Percentiles rank a stretch among this genome's conserved stretches.
Evolutionary conservation across 345 rosid species (phyloP).

Genomic region (Salix dunnii): DNA sequence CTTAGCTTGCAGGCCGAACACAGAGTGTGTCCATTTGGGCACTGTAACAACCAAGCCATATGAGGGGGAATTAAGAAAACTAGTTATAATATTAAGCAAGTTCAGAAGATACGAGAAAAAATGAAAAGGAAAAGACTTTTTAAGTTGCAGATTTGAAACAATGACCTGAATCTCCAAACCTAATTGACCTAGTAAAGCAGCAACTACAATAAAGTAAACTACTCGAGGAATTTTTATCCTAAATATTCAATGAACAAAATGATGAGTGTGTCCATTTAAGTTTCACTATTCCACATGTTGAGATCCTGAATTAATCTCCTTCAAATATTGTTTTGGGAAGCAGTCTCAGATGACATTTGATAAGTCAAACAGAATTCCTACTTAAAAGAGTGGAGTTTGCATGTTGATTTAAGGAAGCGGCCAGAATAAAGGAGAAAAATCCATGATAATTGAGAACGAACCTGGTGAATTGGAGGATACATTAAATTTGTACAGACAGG

Average conservation of each 20-base stretch:
- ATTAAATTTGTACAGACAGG: conserved; percentile 34
- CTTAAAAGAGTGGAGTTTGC: background rate
- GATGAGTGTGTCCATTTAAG: background rate
- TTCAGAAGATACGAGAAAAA: background rate
- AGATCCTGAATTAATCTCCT: background rate
- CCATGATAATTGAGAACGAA: conserved; percentile 1
- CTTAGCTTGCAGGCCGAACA: conserved; percentile 60
- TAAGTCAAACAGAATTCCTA: background rate
- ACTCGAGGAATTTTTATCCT: background rate
- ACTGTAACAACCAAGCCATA: conserved; percentile 32
- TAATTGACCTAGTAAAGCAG: background rate
- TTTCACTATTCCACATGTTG: background rate
- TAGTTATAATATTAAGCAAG: background rate
- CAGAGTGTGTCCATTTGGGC: conserved; percentile 60
- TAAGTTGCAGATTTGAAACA: background rate
- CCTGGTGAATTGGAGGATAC: conserved; percentile 38
- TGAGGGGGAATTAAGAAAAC: background rate
- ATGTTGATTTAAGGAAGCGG: background rate
- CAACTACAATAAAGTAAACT: background rate
- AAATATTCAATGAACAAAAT: background rate
- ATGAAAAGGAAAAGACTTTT: background rate
- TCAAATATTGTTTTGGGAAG: background rate
- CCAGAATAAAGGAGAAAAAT: background rate
- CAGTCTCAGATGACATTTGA: background rate
- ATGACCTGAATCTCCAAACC: background rate